These are phyloP conservation scores for Lachancea meyersii DNA, from an alignment of 805 yeast species.

Conservation along the genomic window DNA sequence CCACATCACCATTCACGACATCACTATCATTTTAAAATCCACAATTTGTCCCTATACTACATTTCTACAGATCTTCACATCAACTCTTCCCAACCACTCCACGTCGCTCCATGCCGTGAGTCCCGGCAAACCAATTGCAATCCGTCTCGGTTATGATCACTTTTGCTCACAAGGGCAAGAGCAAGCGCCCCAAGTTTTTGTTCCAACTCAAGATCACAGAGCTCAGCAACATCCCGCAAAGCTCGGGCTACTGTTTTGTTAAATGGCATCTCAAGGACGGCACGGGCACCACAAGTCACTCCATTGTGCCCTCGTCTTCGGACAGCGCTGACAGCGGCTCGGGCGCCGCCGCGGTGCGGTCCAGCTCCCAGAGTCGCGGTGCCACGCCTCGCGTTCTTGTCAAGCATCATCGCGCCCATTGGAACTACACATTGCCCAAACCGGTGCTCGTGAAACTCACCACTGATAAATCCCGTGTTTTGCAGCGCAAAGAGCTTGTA, in stretches of 20 bases:
- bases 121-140: no score
- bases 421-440: constrained; percentile 38
- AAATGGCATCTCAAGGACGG: constrained; percentile 55
- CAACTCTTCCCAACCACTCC: no score
- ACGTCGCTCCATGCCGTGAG: not conserved
- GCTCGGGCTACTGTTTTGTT: constrained; percentile 60
- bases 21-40: no score
- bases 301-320: not conserved
- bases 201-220: constrained; percentile 56
- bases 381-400: constrained; percentile 41
- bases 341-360: constrained; percentile 17
- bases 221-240: constrained; percentile 78
- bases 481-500: constrained; percentile 34
- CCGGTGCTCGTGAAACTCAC: constrained; percentile 38
- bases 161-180: constrained; percentile 21
- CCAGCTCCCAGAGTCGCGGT: constrained; percentile 28
- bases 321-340: constrained; percentile 22
- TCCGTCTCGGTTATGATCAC: constrained; percentile 9
- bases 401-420: constrained; percentile 45
- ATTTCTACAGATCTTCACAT: no score
- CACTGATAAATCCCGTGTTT: constrained; percentile 32
- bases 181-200: constrained; percentile 54
- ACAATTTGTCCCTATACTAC: not conserved
- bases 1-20: no score
- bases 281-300: constrained; percentile 23